Conservation (phyloP, 805 yeast species). For the Cyberlindnera petersonii region DNA sequence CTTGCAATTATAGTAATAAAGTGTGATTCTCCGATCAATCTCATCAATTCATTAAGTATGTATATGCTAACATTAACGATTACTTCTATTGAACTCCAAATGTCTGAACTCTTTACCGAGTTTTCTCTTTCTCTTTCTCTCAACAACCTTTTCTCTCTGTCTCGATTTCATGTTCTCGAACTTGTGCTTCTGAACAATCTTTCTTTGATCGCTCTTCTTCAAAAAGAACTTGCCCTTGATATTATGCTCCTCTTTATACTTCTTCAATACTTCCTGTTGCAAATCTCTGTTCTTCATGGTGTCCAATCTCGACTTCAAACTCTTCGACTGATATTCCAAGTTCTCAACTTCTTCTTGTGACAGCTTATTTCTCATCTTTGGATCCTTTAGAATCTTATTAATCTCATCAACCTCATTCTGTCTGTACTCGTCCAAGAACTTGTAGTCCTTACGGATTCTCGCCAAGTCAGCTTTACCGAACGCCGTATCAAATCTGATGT, state of each 20-base stretch:
- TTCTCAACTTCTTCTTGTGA: constrained; percentile 45
- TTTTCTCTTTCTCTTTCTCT: constrained; percentile 82
- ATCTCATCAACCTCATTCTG: constrained; percentile 64
- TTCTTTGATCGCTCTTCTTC: constrained; percentile 67
- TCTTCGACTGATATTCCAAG: constrained; percentile 53
- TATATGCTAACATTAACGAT: not conserved
- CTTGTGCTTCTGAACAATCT: constrained; percentile 71
- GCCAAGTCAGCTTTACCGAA: constrained; percentile 76
- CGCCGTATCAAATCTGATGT: constrained; percentile 88
- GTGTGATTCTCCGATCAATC: too few species aligned
- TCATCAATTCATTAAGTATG: not conserved
- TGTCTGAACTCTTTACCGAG: constrained; percentile 73
- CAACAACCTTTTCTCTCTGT: constrained; percentile 79
- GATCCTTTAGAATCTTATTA: constrained; percentile 50
- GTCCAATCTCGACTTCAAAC: constrained; percentile 64
- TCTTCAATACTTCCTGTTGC: constrained; percentile 63
- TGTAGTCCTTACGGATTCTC: constrained; percentile 69
- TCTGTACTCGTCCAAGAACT: constrained; percentile 84
- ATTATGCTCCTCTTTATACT: constrained; percentile 42
- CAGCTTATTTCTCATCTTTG: constrained; percentile 39
- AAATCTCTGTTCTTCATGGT: constrained; percentile 69
- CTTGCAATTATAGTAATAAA: too few species aligned
- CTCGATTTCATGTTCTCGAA: constrained; percentile 67
- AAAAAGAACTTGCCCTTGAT: constrained; percentile 55
- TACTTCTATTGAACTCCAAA: constrained; percentile 32